Evolutionary conservation across 2,329 filamentous ascomycete genomes (phyloP), one percentile per base, ranked within the genome.

Genomic region (Cytospora leucostoma): DNA sequence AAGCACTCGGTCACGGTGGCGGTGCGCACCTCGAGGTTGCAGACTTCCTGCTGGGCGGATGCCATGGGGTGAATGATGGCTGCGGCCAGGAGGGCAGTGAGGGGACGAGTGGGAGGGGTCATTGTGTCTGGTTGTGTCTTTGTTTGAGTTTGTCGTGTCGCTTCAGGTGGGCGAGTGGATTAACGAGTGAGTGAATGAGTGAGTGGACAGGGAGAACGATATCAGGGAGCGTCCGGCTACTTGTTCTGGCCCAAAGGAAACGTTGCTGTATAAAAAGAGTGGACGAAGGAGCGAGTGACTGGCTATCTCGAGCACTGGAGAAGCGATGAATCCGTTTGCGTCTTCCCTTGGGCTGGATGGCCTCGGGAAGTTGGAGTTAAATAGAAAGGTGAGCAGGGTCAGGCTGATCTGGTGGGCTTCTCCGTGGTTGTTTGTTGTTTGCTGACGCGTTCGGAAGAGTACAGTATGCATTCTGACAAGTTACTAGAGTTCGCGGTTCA

Each of bases 1-100:
- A 55, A 55, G 40, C 59, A 61, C 33, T 52, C 59, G 21, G 59
- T 61, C 38, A 61, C 59, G 5, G 59, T 61, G 40, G 59, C 59
- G 8, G 59, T 61, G 15, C 59, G 59, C 32, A 61, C 51, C 33
- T 61, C 59, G 19, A 61, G 59, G 10, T 51, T 33, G 37, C 59
- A 61, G 10, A 37, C 37, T 34, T 61, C 58, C 21, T 21, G 40
- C 10, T 49, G 34, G 15, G 59, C 51, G 5, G 59, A 38, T 7
- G 40, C 51, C n/a, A 61, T 40, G 33, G 38, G 59, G 7, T 38
- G 40, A 38, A 61, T 32, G 32, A 61, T 55, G 40, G 51, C 59
- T 51, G 51, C 51, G 33, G 59, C 59, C 51, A 61, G 35, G 33
- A 61, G 10, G 40, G 59, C 51, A 15, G 51, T 38, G 32, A 55